Base-by-base conservation (phyloP, 768 basidiomycete species). In the Clavulina sp. region DNA sequence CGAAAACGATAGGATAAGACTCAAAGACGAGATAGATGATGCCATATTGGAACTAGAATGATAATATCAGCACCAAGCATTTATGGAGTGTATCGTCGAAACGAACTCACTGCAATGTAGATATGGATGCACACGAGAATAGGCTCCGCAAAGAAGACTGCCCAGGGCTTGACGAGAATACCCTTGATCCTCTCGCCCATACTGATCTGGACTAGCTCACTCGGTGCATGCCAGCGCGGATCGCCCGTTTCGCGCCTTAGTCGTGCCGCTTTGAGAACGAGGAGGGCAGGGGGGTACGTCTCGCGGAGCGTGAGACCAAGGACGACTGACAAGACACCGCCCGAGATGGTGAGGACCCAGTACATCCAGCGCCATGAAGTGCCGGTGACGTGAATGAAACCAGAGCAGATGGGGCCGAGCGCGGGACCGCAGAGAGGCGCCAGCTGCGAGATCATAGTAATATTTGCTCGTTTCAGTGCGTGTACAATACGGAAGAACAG, bases 1-100 rank as follows among this genome's bases (percentile, higher is more conserved):
- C n/a, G n/a, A n/a, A n/a, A 34, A 65, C 59, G 52, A 64, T 59
- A 1, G 63, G 64, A 54, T 63, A 60, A 3, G 62, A 60, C 46
- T 63, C 64, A 58, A 63, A 65, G n/a, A n/a, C n/a, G n/a, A n/a
- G n/a, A n/a, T n/a, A n/a, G n/a, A n/a, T n/a, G n/a, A n/a, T n/a
- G n/a, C n/a, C n/a, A n/a, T n/a, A n/a, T n/a, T n/a, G n/a, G n/a
- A n/a, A n/a, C n/a, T n/a, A n/a, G n/a, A n/a, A n/a, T n/a, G n/a
- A n/a, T n/a, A n/a, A n/a, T n/a, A n/a, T n/a, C n/a, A n/a, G n/a
- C n/a, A n/a, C n/a, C n/a, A n/a, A n/a, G n/a, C n/a, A n/a, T n/a
- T n/a, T n/a, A n/a, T n/a, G n/a, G n/a, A n/a, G n/a, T n/a, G n/a
- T n/a, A n/a, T 60, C 46, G 59, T 57, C 1, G 56, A 58, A 33